Conservation (phyloP, 208 protist genomes). For the Zelonia costaricensis region DNA sequence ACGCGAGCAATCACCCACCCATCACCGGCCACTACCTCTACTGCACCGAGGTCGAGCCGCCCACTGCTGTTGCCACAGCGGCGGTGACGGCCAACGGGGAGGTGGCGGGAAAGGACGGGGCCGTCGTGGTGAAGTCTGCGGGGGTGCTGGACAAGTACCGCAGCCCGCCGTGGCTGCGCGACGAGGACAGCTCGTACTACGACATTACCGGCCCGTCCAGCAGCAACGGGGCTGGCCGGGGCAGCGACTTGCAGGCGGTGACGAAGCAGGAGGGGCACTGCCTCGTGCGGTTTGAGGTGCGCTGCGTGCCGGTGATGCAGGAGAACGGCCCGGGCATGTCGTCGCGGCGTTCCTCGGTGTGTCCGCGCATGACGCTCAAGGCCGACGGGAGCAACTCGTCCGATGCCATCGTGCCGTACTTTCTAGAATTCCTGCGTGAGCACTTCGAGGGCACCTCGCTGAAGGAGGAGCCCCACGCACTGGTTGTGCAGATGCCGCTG, state of each 20-base stretch:
- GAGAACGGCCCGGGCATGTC: conserved; percentile 1
- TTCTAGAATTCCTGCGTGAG: conserved; percentile 73
- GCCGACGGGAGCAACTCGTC: conserved; percentile 27
- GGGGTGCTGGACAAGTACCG: conserved; percentile 29
- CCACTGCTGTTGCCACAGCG: conserved; percentile 7
- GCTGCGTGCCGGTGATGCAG: conserved; percentile 32
- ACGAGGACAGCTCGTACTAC: conserved; percentile 24
- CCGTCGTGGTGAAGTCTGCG: neutral
- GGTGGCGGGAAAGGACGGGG: neutral
- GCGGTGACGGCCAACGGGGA: neutral
- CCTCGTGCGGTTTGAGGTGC: conserved; percentile 67
- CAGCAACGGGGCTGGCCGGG: neutral
- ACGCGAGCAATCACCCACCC: conserved; percentile 67
- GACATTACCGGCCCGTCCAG: conserved; percentile 7
- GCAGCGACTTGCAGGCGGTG: neutral
- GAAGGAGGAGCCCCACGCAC: conserved; percentile 58
- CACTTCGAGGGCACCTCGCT: conserved; percentile 61
- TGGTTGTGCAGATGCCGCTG: conserved; percentile 68
- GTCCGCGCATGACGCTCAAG: conserved; percentile 5
- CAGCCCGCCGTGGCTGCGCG: conserved; percentile 26
- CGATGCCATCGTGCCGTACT: conserved; percentile 69
- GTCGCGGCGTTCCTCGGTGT: conserved; percentile 26
- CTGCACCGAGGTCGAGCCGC: conserved; percentile 32
- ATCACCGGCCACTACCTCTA: conserved; percentile 37
- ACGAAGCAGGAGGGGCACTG: conserved; percentile 11